Base-by-base conservation (phyloP, 805 yeast genomes). In the Zygoascus ofunaensis region DNA sequence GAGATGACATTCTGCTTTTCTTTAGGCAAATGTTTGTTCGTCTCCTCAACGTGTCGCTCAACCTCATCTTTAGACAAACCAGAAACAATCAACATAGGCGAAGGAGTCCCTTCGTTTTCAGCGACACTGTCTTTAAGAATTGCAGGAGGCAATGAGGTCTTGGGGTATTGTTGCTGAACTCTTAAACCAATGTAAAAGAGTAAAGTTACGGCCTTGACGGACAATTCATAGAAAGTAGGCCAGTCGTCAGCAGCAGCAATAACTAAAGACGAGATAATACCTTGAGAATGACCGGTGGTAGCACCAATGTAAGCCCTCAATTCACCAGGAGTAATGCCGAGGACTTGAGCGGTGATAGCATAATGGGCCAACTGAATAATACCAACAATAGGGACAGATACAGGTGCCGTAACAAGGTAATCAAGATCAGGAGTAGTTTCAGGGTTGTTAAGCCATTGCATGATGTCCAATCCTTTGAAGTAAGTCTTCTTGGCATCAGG, bases 331-430 rank as follows among this genome's bases (percentile, higher is more conserved):
- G 86, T 77, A 53, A 80, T 69, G 53, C 95, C 95, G 54, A 90
- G 73, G 37, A 84, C 73, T 64, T 80, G 80, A 58, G 94, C 82
- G 41, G 96, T 81, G 54, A 90, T 77, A 47, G 90, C 87, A 64
- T 82, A 90, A 70, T 92, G 97, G 55, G 90, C 82, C 60, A 92
- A 74, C 70, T 92, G 99, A 61, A 90, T 87, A 44, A 89, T 82
- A 70, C 97, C 92, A 60, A 92, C 92, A 60, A 90, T 74, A n/a
- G 99, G 98, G 66, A 97, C 90, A 24, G 94, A 82, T 37, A 92
- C 87, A 45, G 97, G 96, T 40, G 90, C 94, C 19, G 86, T 79
- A 55, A 92, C 73, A 54, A 92, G 71, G 62, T 89, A 89, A 63
- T 87, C 94, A 56, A 71, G 77, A 59, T 85, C 86, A 47, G 99